Evolutionary conservation across 768 basidiomycete genomes (phyloP).

Genomic region (Peribolospora baueri): DNA sequence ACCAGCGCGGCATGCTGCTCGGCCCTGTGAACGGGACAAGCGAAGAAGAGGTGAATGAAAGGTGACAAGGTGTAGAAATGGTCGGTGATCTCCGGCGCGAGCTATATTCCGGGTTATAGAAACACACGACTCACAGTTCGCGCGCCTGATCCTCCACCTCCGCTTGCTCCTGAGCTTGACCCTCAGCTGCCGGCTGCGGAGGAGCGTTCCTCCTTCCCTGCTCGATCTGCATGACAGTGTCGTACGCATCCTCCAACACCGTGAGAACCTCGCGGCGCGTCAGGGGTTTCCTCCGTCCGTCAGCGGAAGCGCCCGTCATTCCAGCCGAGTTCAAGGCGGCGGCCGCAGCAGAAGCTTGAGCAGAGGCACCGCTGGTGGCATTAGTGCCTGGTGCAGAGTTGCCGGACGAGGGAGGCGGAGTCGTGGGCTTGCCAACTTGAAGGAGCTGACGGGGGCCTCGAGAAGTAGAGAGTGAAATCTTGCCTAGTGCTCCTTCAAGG

Average conservation of each 20-base stretch:
- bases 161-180: constrained; percentile 3
- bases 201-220: constrained; percentile 23
- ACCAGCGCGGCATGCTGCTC: not conserved
- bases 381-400: not conserved
- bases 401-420: constrained; percentile 21
- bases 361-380: constrained; percentile 4
- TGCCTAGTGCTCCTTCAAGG: constrained; percentile 71
- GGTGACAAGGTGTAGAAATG: no score
- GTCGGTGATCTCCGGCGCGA: no score
- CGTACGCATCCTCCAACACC: constrained; percentile 63
- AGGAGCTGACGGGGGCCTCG: constrained; percentile 90
- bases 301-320: not conserved
- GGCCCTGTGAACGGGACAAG: not conserved
- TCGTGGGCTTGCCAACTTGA: constrained; percentile 44
- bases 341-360: constrained; percentile 25
- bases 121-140: not conserved
- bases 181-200: constrained; percentile 11
- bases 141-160: constrained; percentile 22
- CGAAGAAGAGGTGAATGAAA: not conserved
- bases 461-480: constrained; percentile 75
- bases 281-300: constrained; percentile 23
- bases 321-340: not conserved
- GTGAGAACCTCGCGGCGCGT: constrained; percentile 51
- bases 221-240: constrained; percentile 57
- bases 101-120: no score